These are phyloP conservation scores for Phaeosphaeria sp. DNA, from an alignment of 2,329 filamentous ascomycete genomes.

Conservation along the genomic window DNA sequence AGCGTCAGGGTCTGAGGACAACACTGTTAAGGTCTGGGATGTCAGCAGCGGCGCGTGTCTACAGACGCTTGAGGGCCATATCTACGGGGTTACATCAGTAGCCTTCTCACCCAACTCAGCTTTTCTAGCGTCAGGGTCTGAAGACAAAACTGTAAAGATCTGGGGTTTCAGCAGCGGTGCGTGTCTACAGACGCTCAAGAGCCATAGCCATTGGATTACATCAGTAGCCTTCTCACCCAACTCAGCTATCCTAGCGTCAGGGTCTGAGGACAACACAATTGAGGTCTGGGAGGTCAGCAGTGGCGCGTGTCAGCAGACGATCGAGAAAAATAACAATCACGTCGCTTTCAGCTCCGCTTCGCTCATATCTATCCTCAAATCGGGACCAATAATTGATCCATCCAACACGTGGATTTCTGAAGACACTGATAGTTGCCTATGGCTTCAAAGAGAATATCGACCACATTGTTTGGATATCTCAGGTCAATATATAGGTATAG, in stretches of 20 bases:
- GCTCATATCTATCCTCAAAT: background rate
- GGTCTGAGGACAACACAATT: background rate
- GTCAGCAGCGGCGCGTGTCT: constrained; percentile 2
- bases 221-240: constrained; percentile 2
- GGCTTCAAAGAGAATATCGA: constrained; percentile 3
- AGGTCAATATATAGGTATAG: background rate
- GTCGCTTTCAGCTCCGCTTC: too few species aligned
- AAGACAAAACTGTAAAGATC: background rate
- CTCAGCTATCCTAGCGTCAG: background rate
- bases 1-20: background rate
- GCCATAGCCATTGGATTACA: constrained; percentile 20
- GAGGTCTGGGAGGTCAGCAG: background rate
- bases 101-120: constrained; percentile 1
- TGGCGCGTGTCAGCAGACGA: background rate
- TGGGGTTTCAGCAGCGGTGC: constrained; percentile 5
- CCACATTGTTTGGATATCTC: background rate
- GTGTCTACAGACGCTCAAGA: constrained; percentile 19
- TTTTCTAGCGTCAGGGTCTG: background rate
- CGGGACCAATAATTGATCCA: background rate
- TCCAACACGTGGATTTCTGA: too few species aligned
- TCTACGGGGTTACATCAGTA: constrained; percentile 12
- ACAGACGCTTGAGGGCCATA: constrained; percentile 19
- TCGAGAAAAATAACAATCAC: background rate
- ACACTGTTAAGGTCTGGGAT: constrained; percentile 11
- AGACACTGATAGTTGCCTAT: background rate